Evolutionary conservation across 2,329 filamentous ascomycete genomes (phyloP).

Genomic region (Pestalotiopsis sp.): DNA sequence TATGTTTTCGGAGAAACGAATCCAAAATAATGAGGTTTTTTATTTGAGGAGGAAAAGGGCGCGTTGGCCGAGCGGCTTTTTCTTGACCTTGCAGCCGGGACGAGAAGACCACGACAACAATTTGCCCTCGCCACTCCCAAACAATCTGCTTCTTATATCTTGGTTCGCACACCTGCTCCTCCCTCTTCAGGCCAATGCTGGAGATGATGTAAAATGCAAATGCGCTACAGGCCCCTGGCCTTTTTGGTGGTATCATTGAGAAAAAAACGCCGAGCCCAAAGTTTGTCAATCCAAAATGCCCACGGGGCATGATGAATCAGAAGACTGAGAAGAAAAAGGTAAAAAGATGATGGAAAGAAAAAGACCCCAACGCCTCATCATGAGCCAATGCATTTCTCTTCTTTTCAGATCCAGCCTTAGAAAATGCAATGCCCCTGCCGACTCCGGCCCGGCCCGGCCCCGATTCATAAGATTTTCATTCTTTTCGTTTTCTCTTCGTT

Average conservation of each 20-base stretch:
- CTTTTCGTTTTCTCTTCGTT: neutral
- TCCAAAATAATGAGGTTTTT: no score
- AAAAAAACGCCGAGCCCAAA: neutral
- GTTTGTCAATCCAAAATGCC: no score
- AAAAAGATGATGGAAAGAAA: neutral
- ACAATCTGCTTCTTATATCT: neutral
- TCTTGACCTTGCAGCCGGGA: no score
- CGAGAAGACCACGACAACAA: neutral
- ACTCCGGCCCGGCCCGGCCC: neutral
- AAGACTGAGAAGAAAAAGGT: no score
- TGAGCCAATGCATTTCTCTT: neutral
- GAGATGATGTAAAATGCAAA: neutral
- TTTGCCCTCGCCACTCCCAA: neutral
- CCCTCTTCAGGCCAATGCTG: neutral
- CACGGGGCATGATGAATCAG: no score
- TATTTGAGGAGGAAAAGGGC: no score
- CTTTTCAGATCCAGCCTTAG: neutral
- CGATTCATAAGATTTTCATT: neutral
- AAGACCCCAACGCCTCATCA: neutral
- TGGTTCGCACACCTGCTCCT: neutral
- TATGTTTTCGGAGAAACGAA: no score
- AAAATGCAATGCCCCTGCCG: neutral
- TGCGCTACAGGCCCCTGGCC: slow-evolving; percentile 1
- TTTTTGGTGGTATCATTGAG: neutral
- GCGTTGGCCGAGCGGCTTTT: no score